Base-by-base conservation (phyloP, 805 yeast species). In the Naumovozyma dairenensis region DNA sequence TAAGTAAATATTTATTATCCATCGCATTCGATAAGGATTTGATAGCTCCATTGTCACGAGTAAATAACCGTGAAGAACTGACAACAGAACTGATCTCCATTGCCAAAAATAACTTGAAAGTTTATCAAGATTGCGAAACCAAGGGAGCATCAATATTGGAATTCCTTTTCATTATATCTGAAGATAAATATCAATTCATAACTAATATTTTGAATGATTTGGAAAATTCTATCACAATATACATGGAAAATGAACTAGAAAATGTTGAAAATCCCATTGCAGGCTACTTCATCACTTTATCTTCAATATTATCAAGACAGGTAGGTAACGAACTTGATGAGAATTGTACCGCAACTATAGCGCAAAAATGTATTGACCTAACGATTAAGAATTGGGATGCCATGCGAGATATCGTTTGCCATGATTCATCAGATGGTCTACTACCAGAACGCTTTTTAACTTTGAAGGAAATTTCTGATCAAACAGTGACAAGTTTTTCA, bases 391-490 rank as follows among this genome's bases (percentile, higher is more conserved):
- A 55, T 24, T 65, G 70, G 69, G 35, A 43, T 2, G 36, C 48
- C 3, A 60, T 60, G 2, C 57, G 51, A 34, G 60, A 65, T 1
- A 62, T 77, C 9, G 57, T 85, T 25, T 69, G 77, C 22, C 74
- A 75, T 45, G 85, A 79, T 44, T 72, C 87, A 0, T 81, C 85
- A 0, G 85, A 77, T 47, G 82, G 84, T 1, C 68, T 72, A 43
- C 47, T 75, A 12, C 77, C 79, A 1, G 66, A 57, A 4, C 65
- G 54, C 30, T 59, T 68, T 28, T 63, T 64, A 21, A 62, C 57
- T 15, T 55, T 59, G 2, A 54, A 55, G 15, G 13, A 6, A 7
- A 49, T 55, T 10, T 50, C 63, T 10, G 63, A 65, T 25, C 77
- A 71, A 45, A 46, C 69, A 6, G 62, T 77, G 7, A 59, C 73